These are phyloP conservation scores for Erysimum cheiranthoides DNA, from an alignment of 345 rosid genomes.

Conservation along the genomic window DNA sequence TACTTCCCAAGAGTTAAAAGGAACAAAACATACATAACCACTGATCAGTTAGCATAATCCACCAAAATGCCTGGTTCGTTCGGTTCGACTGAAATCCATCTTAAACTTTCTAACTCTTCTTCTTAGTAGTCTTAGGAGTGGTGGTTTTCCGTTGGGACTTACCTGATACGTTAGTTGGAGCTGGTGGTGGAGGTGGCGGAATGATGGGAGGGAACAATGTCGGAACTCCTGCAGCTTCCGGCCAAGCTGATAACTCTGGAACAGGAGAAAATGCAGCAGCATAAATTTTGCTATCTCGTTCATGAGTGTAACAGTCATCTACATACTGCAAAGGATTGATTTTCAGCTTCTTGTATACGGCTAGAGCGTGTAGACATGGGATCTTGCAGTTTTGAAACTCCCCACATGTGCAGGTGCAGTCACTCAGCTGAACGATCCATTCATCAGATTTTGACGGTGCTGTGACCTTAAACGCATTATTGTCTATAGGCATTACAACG, in stretches of 20 bases:
- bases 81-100: neutral
- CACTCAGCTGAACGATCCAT: neutral
- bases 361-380: constrained; percentile 25
- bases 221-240: neutral
- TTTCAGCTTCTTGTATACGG: neutral
- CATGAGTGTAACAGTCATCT: neutral
- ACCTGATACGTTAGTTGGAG: neutral
- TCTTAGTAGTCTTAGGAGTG: neutral
- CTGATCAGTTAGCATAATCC: no score
- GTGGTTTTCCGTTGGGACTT: neutral
- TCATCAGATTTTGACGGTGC: neutral
- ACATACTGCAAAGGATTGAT: constrained; percentile 29
- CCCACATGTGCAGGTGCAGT: constrained; percentile 12
- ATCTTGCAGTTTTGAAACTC: neutral
- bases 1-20: no score
- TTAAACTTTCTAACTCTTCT: neutral
- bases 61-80: neutral
- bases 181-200: no score
- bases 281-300: neutral
- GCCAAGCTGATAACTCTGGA: neutral
- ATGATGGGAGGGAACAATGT: constrained; percentile 1
- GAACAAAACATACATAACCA: no score
- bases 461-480: neutral
- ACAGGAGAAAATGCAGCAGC: neutral
- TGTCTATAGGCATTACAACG: constrained; percentile 1